Evolutionary conservation across 192 early-diverging fungal species (phyloP).

Genomic region (Coemansia sp.): DNA sequence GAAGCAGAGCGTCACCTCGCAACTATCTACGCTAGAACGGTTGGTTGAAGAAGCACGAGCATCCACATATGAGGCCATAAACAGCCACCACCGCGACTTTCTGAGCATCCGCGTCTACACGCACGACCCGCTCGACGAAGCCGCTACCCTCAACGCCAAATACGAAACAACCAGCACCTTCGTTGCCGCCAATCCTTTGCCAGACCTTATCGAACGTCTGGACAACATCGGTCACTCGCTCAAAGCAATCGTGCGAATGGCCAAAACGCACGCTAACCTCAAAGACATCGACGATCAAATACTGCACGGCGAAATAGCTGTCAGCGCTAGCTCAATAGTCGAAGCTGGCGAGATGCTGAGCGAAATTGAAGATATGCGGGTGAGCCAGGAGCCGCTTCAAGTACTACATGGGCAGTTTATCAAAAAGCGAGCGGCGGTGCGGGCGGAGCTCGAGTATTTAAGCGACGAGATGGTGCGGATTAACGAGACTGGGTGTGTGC

Average conservation of each 20-base stretch:
- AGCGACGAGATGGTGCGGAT: conserved; percentile 24
- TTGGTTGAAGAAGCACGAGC: conserved; percentile 30
- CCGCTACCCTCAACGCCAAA: conserved; percentile 47
- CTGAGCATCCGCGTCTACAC: conserved; percentile 31
- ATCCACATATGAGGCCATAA: conserved; percentile 41
- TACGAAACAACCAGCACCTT: conserved; percentile 25
- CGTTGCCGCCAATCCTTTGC: background rate
- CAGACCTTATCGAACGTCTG: conserved; percentile 14
- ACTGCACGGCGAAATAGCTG: conserved; percentile 39
- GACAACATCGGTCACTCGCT: conserved; percentile 25
- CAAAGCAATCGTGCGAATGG: conserved; percentile 26
- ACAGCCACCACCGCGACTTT: conserved; percentile 40
- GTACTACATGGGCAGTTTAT: conserved; percentile 25
- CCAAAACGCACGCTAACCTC: conserved; percentile 44
- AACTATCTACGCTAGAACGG: conserved; percentile 20
- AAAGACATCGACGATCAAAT: conserved; percentile 48
- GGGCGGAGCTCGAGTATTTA: conserved; percentile 44
- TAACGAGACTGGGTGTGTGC: conserved; percentile 1
- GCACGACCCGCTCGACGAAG: conserved; percentile 48
- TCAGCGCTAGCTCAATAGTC: conserved; percentile 39
- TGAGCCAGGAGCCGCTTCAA: conserved; percentile 6
- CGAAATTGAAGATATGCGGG: conserved; percentile 24
- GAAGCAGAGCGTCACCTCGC: conserved; percentile 17
- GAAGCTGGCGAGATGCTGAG: conserved; percentile 31
- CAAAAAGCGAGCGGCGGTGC: conserved; percentile 30